Percentiles rank a stretch among this genome's conserved stretches.
Conservation (phyloP, 2,329 filamentous ascomycete species). For the Malbranchea zuffiana region DNA sequence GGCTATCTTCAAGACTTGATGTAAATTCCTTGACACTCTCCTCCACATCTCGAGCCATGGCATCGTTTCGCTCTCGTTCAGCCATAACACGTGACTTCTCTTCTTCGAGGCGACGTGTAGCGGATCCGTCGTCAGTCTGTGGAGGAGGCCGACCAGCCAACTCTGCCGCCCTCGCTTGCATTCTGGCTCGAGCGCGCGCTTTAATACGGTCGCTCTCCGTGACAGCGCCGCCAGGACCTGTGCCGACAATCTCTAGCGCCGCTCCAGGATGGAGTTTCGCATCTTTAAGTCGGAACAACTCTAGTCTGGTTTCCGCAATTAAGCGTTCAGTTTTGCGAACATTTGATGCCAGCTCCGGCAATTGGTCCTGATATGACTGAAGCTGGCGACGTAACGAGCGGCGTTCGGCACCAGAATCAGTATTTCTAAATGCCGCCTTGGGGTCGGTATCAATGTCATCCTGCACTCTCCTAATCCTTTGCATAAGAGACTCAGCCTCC, state of each 20-base stretch:
- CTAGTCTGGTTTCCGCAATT: constrained; percentile 81
- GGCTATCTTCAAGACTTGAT: constrained; percentile 68
- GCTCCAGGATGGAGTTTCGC: constrained; percentile 81
- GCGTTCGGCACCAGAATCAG: constrained; percentile 80
- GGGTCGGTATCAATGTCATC: constrained; percentile 92
- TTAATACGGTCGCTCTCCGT: constrained; percentile 93
- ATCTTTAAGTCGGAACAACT: constrained; percentile 87
- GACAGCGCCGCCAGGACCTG: constrained; percentile 77
- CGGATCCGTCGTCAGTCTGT: constrained; percentile 59
- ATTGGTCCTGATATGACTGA: constrained; percentile 74
- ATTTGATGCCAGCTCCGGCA: constrained; percentile 84
- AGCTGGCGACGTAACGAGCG: constrained; percentile 79
- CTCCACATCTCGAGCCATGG: constrained; percentile 93
- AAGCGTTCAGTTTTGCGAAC: constrained; percentile 82
- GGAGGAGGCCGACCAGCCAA: constrained; percentile 72
- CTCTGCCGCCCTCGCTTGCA: constrained; percentile 93
- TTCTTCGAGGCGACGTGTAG: constrained; percentile 75
- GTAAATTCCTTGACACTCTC: constrained; percentile 88
- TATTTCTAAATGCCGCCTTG: constrained; percentile 56
- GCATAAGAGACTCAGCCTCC: constrained; percentile 88
- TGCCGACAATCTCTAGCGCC: constrained; percentile 73
- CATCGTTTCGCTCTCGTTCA: constrained; percentile 87
- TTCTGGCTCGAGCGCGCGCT: constrained; percentile 91
- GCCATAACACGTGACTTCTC: constrained; percentile 70
- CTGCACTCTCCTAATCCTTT: constrained; percentile 79